phyloP scores from a whole-genome alignment of 2,329 filamentous ascomycete species.

The Ambrosiella cleistominuta region DNA sequence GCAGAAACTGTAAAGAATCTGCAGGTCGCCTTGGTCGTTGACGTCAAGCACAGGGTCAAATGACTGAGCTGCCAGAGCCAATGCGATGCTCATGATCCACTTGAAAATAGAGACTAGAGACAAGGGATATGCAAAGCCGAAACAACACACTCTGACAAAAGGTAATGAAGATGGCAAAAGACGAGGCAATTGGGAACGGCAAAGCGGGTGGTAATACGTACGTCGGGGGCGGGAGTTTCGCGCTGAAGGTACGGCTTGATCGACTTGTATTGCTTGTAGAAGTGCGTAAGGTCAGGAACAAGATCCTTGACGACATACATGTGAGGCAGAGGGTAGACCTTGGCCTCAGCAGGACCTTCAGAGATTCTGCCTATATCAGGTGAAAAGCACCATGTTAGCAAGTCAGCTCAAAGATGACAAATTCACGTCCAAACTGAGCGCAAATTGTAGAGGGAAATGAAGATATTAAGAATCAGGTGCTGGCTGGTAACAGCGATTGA shows the following conservation, averaged over 20 bases:
- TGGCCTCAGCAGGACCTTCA: conserved; percentile 65
- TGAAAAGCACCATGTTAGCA: background rate
- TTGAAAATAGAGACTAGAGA: background rate
- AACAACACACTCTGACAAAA: background rate
- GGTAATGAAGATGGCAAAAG: background rate
- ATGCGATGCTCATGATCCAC: background rate
- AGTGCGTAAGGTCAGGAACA: conserved; percentile 90
- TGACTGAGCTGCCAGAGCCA: background rate
- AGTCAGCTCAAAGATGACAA: background rate
- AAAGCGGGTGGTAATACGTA: conserved; percentile 30
- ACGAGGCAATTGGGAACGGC: background rate
- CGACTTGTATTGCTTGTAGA: conserved; percentile 99
- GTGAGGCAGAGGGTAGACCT: conserved; percentile 95
- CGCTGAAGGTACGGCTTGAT: conserved; percentile 98
- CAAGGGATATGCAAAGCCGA: background rate
- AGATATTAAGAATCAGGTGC: background rate
- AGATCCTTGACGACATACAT: conserved; percentile 99
- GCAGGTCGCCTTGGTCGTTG: background rate
- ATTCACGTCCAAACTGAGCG: background rate
- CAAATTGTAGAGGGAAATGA: background rate
- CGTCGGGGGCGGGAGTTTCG: conserved; percentile 65
- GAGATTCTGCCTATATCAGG: conserved; percentile 68
- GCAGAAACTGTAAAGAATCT: too few species aligned
- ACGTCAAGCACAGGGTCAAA: background rate
- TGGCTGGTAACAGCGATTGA: background rate